Evolutionary conservation across 1,284 basidiomycete genomes (phyloP), one percentile per base, ranked within the genome.

Genomic region (Mycena citricolor): DNA sequence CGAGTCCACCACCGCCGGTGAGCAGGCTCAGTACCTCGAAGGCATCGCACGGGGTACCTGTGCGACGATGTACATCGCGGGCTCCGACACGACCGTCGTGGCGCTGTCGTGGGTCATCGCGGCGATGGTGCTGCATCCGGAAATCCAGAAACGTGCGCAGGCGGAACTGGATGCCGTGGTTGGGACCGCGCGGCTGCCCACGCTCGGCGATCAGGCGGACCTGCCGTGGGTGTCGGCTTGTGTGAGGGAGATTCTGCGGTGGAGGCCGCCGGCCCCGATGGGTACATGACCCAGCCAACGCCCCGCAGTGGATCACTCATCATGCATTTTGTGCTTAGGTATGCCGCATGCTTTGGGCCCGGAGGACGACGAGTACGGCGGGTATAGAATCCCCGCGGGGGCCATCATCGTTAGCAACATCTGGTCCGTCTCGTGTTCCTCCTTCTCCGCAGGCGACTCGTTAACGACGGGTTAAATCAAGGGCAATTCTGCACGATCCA

Each of bases 401-500:
- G 45, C 47, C 8, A 14, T 45, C 8, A 35, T 49, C 2, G 22
- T 44, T 3, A 29, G n/a, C 2, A 49, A 49, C 26, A 12, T 36
- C 1, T 49, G 47, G 42, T 49, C 42, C 22, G 51, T 50, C n/a
- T 31, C n/a, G n/a, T n/a, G n/a, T n/a, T n/a, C 8, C 38, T 16
- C 19, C 8, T 25, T n/a, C n/a, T n/a, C n/a, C n/a, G 23, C 24
- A 30, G 12, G 4, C n/a, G n/a, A n/a, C n/a, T n/a, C n/a, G n/a
- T n/a, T n/a, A n/a, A n/a, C n/a, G n/a, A n/a, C n/a, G n/a, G n/a
- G n/a, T n/a, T n/a, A n/a, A n/a, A n/a, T n/a, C n/a, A n/a, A 62
- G 68, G 68, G 66, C 67, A 2, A 70, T 73, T 44, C 51, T 71
- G 13, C 65, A 68, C 34, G 63, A 73, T 44, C 60, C 66, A 45